A percentile compares a stretch with the other conserved stretches of the same genome.
phyloP scores from a whole-genome alignment of 306 rosid genomes.

The Pyrus pyrifolia region DNA sequence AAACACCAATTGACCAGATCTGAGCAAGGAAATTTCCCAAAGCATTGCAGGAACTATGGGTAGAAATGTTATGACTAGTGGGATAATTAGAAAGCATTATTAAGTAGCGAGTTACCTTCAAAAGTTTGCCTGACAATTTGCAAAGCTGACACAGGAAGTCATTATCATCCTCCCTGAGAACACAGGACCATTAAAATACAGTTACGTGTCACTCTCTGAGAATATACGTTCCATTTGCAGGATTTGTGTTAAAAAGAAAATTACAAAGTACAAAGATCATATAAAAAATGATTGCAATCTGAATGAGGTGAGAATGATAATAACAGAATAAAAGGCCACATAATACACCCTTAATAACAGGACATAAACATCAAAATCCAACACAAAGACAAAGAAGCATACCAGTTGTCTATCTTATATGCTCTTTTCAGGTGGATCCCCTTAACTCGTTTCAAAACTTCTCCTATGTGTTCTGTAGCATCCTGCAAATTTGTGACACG shows the following conservation, averaged over 20 bases:
- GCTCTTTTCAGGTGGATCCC: conserved; percentile 79
- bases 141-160: conserved; percentile 87
- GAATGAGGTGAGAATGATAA: background rate
- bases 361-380: background rate
- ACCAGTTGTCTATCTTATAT: conserved; percentile 76
- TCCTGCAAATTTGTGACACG: conserved; percentile 91
- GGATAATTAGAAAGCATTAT: background rate
- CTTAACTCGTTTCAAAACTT: conserved; percentile 93
- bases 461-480: conserved; percentile 92
- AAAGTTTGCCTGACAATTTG: conserved; percentile 66
- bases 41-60: background rate
- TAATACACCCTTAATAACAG: background rate
- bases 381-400: conserved; percentile 17
- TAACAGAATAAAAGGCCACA: background rate
- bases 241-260: background rate
- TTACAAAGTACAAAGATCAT: background rate
- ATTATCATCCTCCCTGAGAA: conserved; percentile 66
- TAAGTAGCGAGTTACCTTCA: conserved; percentile 44
- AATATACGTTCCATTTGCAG: background rate
- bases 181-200: background rate
- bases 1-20: background rate
- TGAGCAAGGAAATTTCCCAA: background rate
- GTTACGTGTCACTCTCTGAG: background rate
- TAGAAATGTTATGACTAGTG: too few species aligned
- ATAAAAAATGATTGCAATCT: background rate